Percentiles rank a stretch among this genome's conserved stretches.
Conservation (phyloP, 805 yeast species). For the Candida khao-thaluensis region DNA sequence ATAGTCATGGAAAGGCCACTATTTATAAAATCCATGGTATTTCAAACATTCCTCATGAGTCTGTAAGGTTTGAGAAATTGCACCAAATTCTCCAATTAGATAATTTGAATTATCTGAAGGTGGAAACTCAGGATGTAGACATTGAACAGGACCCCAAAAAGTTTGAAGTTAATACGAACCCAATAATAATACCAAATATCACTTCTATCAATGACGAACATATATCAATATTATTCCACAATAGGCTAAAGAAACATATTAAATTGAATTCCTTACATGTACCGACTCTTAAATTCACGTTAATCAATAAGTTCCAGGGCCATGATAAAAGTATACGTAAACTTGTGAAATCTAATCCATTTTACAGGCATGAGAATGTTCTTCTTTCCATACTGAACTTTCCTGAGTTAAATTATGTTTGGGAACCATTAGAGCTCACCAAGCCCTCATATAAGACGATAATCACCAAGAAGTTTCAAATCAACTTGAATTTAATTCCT, state of each 20-base stretch:
- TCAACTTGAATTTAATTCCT: slow-evolving; percentile 18
- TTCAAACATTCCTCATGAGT: slow-evolving; percentile 54
- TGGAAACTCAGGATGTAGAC: not conserved
- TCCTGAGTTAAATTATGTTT: slow-evolving; percentile 37
- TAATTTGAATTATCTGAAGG: slow-evolving; percentile 11
- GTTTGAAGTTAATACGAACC: slow-evolving; percentile 15
- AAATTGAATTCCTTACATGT: slow-evolving; percentile 24
- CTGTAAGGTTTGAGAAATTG: slow-evolving; percentile 43
- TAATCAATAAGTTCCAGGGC: slow-evolving; percentile 67
- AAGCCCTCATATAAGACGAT: slow-evolving; percentile 20
- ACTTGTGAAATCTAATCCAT: slow-evolving; percentile 57
- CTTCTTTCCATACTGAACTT: slow-evolving; percentile 40
- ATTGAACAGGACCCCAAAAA: not conserved
- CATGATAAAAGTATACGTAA: slow-evolving; percentile 77
- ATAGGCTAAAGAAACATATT: slow-evolving; percentile 35
- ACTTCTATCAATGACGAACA: slow-evolving; percentile 13
- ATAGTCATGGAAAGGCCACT: slow-evolving; percentile 39
- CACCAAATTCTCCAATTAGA: slow-evolving; percentile 13
- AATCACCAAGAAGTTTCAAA: slow-evolving; percentile 33
- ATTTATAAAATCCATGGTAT: slow-evolving; percentile 52
- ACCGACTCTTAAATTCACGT: slow-evolving; percentile 4
- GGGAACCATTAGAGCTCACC: slow-evolving; percentile 38
- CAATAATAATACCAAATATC: slow-evolving; percentile 18
- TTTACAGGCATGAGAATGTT: slow-evolving; percentile 23
- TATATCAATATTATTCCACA: slow-evolving; percentile 32